phyloP scores from a whole-genome alignment of 108 stramenopile species.

The Nannochloropsis granulata region DNA sequence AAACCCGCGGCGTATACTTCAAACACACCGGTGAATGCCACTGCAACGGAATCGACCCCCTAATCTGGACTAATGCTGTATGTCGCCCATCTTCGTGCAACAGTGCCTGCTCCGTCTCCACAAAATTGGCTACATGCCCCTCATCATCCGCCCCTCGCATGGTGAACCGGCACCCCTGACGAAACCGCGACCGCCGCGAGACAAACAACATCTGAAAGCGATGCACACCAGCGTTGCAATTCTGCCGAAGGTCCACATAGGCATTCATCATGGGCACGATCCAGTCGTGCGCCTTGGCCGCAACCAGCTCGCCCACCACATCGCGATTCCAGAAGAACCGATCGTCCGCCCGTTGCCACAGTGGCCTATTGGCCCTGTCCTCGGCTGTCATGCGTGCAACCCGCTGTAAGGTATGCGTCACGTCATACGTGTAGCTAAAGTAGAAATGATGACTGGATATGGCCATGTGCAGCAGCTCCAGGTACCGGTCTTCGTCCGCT shows the following conservation, averaged over 20 bases:
- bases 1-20: slow-evolving; percentile 68
- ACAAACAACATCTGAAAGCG: slow-evolving; percentile 61
- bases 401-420: slow-evolving; percentile 36
- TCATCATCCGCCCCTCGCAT: slow-evolving; percentile 70
- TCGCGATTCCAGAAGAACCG: slow-evolving; percentile 90
- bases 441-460: slow-evolving; percentile 34
- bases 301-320: slow-evolving; percentile 45
- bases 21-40: slow-evolving; percentile 81
- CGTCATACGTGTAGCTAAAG: slow-evolving; percentile 38
- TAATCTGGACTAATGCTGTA: slow-evolving; percentile 58
- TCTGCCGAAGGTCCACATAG: slow-evolving; percentile 50
- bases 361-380: not conserved
- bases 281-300: slow-evolving; percentile 18
- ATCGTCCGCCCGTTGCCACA: slow-evolving; percentile 41
- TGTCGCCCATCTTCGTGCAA: slow-evolving; percentile 14
- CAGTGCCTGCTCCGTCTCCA: slow-evolving; percentile 75
- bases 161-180: slow-evolving; percentile 75
- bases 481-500: slow-evolving; percentile 32
- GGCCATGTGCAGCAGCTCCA: slow-evolving; percentile 26
- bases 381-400: slow-evolving; percentile 26
- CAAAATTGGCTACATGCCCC: slow-evolving; percentile 81
- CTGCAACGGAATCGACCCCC: slow-evolving; percentile 80
- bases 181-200: slow-evolving; percentile 59
- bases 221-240: not conserved
- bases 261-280: slow-evolving; percentile 69